These are phyloP conservation scores for Calocera cornea DNA, from an alignment of 768 basidiomycete genomes.

Conservation along the genomic window DNA sequence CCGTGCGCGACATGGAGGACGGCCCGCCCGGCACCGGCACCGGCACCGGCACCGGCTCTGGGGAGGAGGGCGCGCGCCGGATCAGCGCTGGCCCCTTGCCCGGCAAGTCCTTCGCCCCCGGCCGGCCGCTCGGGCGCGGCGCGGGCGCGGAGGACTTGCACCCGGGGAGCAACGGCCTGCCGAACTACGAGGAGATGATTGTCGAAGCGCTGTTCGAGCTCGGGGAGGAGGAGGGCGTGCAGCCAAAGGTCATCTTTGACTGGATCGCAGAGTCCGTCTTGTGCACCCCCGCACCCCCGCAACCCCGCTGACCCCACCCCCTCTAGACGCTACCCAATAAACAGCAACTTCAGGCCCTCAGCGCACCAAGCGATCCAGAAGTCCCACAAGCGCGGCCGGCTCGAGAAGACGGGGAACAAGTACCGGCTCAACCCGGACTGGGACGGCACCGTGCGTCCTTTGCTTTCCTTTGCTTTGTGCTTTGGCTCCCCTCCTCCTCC, in stretches of 20 bases:
- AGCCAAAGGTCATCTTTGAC: constrained; percentile 68
- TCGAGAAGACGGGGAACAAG: constrained; percentile 59
- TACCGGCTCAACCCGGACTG: constrained; percentile 63
- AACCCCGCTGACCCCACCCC: not conserved
- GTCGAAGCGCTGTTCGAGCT: constrained; percentile 60
- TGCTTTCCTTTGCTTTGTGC: no score
- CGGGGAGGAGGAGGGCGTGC: constrained; percentile 57
- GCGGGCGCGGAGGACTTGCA: not conserved
- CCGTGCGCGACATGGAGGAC: constrained; percentile 27
- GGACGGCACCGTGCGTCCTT: constrained; percentile 35
- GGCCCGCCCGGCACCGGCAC: not conserved
- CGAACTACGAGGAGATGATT: constrained; percentile 87
- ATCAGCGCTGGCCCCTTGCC: not conserved
- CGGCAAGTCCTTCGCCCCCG: no score
- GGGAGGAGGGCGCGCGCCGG: no score
- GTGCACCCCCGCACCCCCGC: not conserved
- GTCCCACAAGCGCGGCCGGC: constrained; percentile 65
- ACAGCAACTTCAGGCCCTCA: constrained; percentile 79
- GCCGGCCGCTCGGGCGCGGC: not conserved
- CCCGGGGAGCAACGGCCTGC: constrained; percentile 39
- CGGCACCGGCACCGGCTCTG: not conserved
- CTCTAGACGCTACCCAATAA: constrained; percentile 53
- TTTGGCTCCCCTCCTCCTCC: not conserved
- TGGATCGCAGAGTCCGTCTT: constrained; percentile 51
- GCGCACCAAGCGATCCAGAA: constrained; percentile 83